These are phyloP conservation scores for Drosera spatulata DNA, from an alignment of 179 eudicot species.

Conservation along the genomic window DNA sequence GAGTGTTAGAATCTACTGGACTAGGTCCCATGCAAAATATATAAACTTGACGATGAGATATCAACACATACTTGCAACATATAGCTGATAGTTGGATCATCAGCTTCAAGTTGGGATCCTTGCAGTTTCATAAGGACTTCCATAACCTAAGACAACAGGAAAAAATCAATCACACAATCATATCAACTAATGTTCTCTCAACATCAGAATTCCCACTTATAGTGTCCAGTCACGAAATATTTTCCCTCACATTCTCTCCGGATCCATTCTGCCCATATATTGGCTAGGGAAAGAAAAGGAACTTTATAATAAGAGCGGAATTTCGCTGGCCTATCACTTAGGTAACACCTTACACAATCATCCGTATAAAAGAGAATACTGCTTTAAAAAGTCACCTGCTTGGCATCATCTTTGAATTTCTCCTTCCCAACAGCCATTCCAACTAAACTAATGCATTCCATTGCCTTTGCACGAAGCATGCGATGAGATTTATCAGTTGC, in stretches of 20 bases:
- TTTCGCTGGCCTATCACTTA: no score
- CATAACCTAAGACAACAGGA: slow-evolving; percentile 7
- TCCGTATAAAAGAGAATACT: neutral
- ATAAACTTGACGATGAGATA: neutral
- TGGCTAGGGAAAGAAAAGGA: no score
- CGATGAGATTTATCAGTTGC: slow-evolving; percentile 10
- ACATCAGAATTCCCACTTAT: no score
- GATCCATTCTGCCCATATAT: no score
- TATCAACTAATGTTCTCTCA: neutral
- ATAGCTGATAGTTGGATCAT: slow-evolving; percentile 15
- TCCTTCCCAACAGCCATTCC: slow-evolving; percentile 21
- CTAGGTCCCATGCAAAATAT: neutral
- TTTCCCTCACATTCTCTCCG: no score
- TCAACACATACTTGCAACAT: slow-evolving; percentile 9
- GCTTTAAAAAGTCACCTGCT: slow-evolving; percentile 5
- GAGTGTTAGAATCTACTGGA: neutral
- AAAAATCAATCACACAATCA: neutral
- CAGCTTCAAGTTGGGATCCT: slow-evolving; percentile 10
- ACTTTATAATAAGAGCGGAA: no score
- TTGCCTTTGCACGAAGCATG: slow-evolving; percentile 13
- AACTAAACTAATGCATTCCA: slow-evolving; percentile 15
- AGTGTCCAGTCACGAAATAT: no score
- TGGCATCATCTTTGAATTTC: slow-evolving; percentile 11
- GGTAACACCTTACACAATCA: neutral
- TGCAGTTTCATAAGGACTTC: slow-evolving; percentile 14